phyloP scores from a whole-genome alignment of 208 protist species.

The Trypanosoma avium region DNA sequence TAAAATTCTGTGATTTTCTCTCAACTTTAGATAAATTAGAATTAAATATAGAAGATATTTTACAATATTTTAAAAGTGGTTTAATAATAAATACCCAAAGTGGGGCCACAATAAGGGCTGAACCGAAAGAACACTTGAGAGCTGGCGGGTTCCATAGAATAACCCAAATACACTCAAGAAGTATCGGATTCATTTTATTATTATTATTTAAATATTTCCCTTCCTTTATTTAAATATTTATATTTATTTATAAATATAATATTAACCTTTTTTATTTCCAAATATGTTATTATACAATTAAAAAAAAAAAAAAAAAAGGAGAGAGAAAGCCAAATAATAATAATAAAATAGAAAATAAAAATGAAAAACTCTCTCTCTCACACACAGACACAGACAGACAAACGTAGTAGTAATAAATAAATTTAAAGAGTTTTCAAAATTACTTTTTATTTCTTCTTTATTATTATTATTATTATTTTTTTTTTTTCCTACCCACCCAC shows the following conservation, averaged over 20 bases:
- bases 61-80: conserved; percentile 29
- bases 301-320: conserved; percentile 4
- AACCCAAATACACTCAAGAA: background rate
- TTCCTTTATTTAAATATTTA: background rate
- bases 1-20: background rate
- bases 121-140: conserved; percentile 16
- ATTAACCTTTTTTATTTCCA: no score
- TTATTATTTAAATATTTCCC: conserved; percentile 17
- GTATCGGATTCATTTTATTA: background rate
- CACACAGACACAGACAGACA: conserved; percentile 2
- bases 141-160: conserved; percentile 27
- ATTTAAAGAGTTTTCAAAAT: no score
- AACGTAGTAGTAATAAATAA: no score
- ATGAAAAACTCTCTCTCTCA: background rate
- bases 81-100: conserved; percentile 58
- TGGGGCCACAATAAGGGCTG: conserved; percentile 44
- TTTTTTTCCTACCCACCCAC: no score
- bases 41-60: conserved; percentile 8
- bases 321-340: conserved; percentile 1
- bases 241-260: conserved; percentile 5
- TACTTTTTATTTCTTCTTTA: no score
- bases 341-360: conserved; percentile 9
- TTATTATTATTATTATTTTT: no score
- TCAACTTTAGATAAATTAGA: no score
- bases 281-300: no score